These are phyloP conservation scores for Apiospora phragmitis DNA, from an alignment of 2,329 filamentous ascomycete genomes.

Conservation along the genomic window DNA sequence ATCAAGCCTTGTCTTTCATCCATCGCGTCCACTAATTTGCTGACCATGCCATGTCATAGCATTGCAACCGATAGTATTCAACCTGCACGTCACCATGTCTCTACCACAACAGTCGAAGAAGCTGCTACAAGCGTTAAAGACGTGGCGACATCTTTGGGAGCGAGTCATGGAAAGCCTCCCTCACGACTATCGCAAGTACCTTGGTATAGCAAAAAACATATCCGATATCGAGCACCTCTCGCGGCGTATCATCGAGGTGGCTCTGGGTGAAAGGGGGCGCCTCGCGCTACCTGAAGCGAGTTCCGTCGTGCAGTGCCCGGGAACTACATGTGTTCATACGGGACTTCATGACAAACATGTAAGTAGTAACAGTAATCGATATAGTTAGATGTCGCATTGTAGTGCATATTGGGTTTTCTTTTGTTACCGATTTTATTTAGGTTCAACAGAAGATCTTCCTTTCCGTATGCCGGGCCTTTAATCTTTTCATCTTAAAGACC, in stretches of 20 bases:
- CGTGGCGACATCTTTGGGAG: background rate
- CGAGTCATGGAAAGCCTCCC: background rate
- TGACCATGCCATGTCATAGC: background rate
- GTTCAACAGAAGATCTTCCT: too few species aligned
- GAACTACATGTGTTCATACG: background rate
- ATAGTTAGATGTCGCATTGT: too few species aligned
- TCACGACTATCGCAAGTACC: background rate
- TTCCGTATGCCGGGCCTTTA: too few species aligned
- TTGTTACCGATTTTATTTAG: background rate
- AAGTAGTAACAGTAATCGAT: too few species aligned
- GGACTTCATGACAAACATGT: background rate
- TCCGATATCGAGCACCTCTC: constrained; percentile 14
- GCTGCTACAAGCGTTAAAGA: background rate
- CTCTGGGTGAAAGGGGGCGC: background rate
- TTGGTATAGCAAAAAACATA: constrained; percentile 14
- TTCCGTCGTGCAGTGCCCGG: background rate
- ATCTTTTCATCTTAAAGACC: too few species aligned
- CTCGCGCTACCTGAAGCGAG: background rate
- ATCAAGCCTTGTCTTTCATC: too few species aligned
- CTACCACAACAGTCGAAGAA: background rate
- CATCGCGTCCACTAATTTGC: background rate
- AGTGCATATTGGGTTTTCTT: background rate
- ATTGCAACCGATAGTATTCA: background rate
- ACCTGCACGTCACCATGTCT: background rate
- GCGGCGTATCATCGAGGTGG: constrained; percentile 14